These are phyloP conservation scores for Rhytidiadelphus loreus DNA, from an alignment of 225 moss, liverwort and hornwort species.

Conservation along the genomic window DNA sequence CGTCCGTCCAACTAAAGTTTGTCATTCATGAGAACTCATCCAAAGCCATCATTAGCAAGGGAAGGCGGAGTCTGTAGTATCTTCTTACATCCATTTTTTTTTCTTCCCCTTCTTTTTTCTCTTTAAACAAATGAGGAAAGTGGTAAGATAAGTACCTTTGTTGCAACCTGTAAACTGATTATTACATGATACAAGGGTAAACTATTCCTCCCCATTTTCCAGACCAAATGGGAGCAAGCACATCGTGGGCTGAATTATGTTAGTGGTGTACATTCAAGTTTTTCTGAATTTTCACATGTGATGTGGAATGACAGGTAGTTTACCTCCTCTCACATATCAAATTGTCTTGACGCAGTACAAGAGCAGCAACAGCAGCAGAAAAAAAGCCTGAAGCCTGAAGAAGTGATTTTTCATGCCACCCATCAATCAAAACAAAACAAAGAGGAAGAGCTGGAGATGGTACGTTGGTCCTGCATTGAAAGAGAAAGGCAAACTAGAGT, in stretches of 20 bases:
- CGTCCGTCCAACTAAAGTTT: not conserved
- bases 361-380: too few species aligned
- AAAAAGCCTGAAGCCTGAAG: not conserved
- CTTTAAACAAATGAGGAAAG: not conserved
- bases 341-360: not conserved
- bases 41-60: not conserved
- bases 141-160: not conserved
- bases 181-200: not conserved
- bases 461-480: not conserved
- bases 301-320: too few species aligned
- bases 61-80: not conserved
- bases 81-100: not conserved
- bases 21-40: not conserved
- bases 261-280: too few species aligned
- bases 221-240: too few species aligned
- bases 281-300: too few species aligned
- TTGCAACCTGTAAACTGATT: not conserved
- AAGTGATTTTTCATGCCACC: not conserved
- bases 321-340: not conserved
- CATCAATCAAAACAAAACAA: not conserved
- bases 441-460: not conserved
- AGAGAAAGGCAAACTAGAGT: not conserved
- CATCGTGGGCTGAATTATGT: too few species aligned
- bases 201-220: too few species aligned
- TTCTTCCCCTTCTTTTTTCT: rapidly evolving